Evolutionary conservation across 2,329 filamentous ascomycete genomes (phyloP), one percentile per base, ranked within the genome.

Genomic region (Penicillium corylophilum): DNA sequence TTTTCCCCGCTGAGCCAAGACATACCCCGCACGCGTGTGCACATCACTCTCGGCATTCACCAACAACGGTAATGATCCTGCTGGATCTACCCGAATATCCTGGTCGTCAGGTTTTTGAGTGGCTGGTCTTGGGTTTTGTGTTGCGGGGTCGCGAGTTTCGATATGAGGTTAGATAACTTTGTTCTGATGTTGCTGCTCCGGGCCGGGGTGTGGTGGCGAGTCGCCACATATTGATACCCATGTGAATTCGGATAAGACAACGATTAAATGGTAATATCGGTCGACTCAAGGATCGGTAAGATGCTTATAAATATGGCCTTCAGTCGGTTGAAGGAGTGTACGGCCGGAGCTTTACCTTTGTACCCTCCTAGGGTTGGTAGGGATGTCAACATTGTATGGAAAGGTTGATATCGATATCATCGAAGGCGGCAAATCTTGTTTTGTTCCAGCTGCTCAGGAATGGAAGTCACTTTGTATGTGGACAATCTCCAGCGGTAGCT

Each of bases 61-160:
- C 9, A 50, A 50, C 48, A 41, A 12, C 29, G 51, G 55, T 46
- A 60, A 60, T 50, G 57, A 55, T 56, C 49, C 43, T 46, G 47
- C 50, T 26, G 16, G 51, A 55, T 55, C 52, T 23, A 22, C 51
- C 31, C 16, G 4, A 5, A 18, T 16, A 31, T 22, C 26, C 13
- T 18, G 29, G 29, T 22, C 16, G 10, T 9, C 18, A 7, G 23
- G 20, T 23, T 49, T 45, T 47, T 55, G 35, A 50, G 24, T 59
- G 56, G 56, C 35, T 55, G 33, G 23, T 7, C 9, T 10, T 5
- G 5, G 20, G 13, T n/a, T 38, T 22, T 33, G 22, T 22, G 18
- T 36, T 33, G 13, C 12, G 16, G n/a, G 15, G 24, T 52, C 40
- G 24, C 33, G 38, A 45, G 18, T 4, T 15, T 47, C 5, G 12